Conservation (phyloP, 225 moss, liverwort and hornwort genomes). For the Pseudoscleropodium purum region DNA sequence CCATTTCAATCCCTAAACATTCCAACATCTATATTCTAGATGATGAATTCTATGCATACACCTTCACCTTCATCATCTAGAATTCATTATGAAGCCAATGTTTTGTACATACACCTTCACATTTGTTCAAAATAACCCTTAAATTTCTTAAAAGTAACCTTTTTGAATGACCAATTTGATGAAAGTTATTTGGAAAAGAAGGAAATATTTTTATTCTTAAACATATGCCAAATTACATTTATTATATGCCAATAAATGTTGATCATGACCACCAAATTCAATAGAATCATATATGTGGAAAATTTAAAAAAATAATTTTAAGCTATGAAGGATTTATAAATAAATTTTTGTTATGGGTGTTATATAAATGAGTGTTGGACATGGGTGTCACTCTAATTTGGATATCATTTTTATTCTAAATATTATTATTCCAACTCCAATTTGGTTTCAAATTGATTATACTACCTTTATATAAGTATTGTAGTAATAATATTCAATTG, state of each 20-base stretch:
- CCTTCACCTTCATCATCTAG: no score
- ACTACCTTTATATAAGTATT: neutral
- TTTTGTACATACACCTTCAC: fast-evolving
- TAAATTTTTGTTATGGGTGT: fast-evolving
- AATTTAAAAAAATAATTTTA: neutral
- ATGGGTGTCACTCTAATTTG: fast-evolving
- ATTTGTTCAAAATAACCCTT: neutral
- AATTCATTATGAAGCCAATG: no score
- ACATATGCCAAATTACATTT: neutral
- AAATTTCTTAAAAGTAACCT: neutral
- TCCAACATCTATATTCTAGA: neutral
- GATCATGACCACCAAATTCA: fast-evolving
- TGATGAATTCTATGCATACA: fast-evolving
- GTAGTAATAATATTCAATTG: no score
- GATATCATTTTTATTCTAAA: fast-evolving
- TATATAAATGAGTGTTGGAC: neutral
- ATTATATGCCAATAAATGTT: neutral
- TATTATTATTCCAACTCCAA: fast-evolving
- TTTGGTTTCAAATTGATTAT: neutral
- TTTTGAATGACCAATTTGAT: neutral
- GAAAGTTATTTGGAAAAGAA: neutral
- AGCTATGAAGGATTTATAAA: no score
- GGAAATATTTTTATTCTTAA: neutral
- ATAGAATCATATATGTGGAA: neutral
- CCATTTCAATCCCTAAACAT: neutral